Evolutionary conservation across 441 rosid species (phyloP).

Genomic region (Mallotus japonicus): DNA sequence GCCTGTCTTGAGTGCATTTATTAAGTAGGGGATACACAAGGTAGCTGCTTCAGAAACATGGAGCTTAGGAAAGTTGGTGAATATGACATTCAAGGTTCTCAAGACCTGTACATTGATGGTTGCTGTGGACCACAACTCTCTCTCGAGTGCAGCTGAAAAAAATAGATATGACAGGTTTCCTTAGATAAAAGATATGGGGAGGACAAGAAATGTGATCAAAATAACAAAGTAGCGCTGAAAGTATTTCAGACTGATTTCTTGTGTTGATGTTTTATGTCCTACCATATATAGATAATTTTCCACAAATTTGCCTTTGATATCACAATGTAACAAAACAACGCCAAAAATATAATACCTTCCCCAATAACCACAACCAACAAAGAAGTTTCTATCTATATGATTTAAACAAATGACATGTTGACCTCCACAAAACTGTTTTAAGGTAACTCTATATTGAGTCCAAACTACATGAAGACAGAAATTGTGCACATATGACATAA

Average conservation of each 20-base stretch:
- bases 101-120: slow-evolving; percentile 73
- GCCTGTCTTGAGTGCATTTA: slow-evolving; percentile 79
- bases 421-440: not conserved
- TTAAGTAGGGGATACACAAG: slow-evolving; percentile 66
- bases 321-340: not conserved
- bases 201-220: slow-evolving; percentile 1
- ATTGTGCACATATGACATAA: no score
- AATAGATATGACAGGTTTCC: slow-evolving; percentile 15
- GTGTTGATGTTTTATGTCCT: not conserved
- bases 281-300: no score
- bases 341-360: not conserved
- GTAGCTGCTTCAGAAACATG: slow-evolving; percentile 86
- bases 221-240: not conserved
- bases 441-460: no score
- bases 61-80: slow-evolving; percentile 81
- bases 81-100: slow-evolving; percentile 72
- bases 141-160: slow-evolving; percentile 81
- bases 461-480: not conserved
- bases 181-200: not conserved
- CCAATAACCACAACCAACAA: not conserved
- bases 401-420: no score
- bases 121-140: slow-evolving; percentile 76
- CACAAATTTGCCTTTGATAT: no score
- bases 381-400: no score
- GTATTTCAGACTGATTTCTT: no score